Evolutionary conservation across 2,329 filamentous ascomycete species (phyloP).

Genomic region (Diplodia scrobiculata): DNA sequence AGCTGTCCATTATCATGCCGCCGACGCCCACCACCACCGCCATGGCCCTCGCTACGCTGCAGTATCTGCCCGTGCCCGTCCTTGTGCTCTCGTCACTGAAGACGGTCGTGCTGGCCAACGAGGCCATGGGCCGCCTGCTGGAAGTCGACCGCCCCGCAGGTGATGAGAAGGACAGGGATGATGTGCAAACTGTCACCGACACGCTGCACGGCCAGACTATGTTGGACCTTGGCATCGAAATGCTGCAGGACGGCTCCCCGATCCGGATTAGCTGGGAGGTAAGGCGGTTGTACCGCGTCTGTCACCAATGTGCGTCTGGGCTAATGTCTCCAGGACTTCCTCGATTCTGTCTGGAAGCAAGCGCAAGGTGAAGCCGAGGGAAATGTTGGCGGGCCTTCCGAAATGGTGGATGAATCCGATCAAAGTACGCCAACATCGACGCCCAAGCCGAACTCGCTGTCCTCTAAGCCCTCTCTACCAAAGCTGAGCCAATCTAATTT

Average conservation of each 20-base stretch:
- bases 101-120: constrained; percentile 72
- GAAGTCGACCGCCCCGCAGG: constrained; percentile 55
- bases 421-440: constrained; percentile 27
- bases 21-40: constrained; percentile 37
- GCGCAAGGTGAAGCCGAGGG: constrained; percentile 29
- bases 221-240: constrained; percentile 70
- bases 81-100: constrained; percentile 69
- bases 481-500: constrained; percentile 43
- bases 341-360: constrained; percentile 50
- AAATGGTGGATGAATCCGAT: constrained; percentile 5
- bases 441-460: constrained; percentile 28
- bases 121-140: constrained; percentile 71
- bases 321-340: constrained; percentile 42
- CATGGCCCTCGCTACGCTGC: constrained; percentile 57
- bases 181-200: constrained; percentile 55
- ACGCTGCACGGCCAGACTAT: constrained; percentile 66
- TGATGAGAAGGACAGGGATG: constrained; percentile 46
- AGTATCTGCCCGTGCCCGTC: constrained; percentile 72
- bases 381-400: constrained; percentile 9
- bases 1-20: constrained; percentile 39
- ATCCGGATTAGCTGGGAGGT: constrained; percentile 57
- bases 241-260: constrained; percentile 66
- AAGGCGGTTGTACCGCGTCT: constrained; percentile 28
- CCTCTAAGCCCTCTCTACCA: constrained; percentile 31
- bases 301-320: not conserved